Evolutionary conservation across 148 eudicot species (phyloP), one percentile per base, ranked within the genome.

Genomic region (Cornus kousa): DNA sequence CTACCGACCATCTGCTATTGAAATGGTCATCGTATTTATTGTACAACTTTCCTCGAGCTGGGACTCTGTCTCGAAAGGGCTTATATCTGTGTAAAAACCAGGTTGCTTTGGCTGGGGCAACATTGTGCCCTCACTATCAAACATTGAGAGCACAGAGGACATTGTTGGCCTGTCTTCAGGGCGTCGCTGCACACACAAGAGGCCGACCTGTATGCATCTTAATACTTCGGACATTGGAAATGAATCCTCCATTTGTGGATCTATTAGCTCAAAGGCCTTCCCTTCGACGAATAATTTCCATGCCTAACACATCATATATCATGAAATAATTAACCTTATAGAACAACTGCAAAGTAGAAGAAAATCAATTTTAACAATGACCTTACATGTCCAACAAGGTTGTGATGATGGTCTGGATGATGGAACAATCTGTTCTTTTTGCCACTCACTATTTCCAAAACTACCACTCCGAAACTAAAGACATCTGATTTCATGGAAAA

Each of bases 401-500:
- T 83, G 53, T 80, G 78, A 53, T 79, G 83, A 48, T 70, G 64
- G 24, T 79, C 81, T 3, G 71, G 32, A 60, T 84, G 79, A 48
- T 78, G 77, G 64, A 74, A 84, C 43, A 76, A 78, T 53, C 80
- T 78, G 78, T 82, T 86, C 78, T 78, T 86, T 69, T 73, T 78
- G 68, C 88, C 86, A 12, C 65, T 80, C 32, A 89, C 20, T 46
- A 87, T 87, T 80, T 89, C 87, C 60, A 89, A 60, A 33, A 89
- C 85, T 57, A 89, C 31, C 22, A 89, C 85, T 10, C 91, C 91
- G 0, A 89, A 87, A 77, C 89, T 89, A 55, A 82, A 89, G 3
- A 89, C 89, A 46, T 87, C 87, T 9, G 89, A 87, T 74, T 87
- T 89, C 23, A 79, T 48, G 1, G 89, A 89, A 67, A 87, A 87